Percentiles rank a stretch among this genome's conserved stretches.
Conservation (phyloP, 2,329 filamentous ascomycete genomes). For the Aspergillus eucalypticola region DNA sequence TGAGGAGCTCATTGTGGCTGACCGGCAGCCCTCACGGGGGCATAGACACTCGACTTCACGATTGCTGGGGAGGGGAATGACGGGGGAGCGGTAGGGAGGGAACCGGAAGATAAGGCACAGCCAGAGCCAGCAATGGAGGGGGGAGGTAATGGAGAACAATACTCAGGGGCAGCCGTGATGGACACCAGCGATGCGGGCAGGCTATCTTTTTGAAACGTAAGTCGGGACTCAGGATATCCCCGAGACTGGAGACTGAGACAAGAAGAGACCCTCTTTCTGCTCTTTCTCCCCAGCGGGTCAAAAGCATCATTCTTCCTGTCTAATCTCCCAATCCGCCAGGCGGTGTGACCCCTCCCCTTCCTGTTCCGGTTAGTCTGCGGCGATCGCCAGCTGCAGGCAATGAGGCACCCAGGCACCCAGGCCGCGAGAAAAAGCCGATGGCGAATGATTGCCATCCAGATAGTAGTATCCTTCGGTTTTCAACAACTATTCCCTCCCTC, state of each 20-base stretch:
- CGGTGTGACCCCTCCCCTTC: background rate
- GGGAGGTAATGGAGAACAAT: background rate
- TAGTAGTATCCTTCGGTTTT: too few relatives aligned
- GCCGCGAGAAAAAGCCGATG: background rate
- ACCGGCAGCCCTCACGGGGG: slow-evolving; percentile 34
- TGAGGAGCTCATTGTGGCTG: slow-evolving; percentile 74
- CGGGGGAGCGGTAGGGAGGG: slow-evolving; percentile 3
- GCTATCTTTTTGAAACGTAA: slow-evolving; percentile 28
- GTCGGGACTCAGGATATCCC: slow-evolving; percentile 6
- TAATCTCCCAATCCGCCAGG: background rate
- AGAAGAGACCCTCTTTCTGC: background rate
- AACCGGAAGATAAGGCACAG: background rate
- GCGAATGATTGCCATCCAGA: background rate
- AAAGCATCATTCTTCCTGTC: background rate
- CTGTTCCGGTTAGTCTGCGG: background rate
- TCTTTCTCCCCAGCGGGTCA: background rate
- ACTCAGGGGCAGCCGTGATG: slow-evolving; percentile 3
- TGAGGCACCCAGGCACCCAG: background rate
- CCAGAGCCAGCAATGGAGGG: background rate
- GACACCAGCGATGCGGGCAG: slow-evolving; percentile 1
- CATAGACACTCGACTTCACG: slow-evolving; percentile 15
- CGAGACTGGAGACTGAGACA: background rate
- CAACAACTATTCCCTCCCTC: too few relatives aligned
- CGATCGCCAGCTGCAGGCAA: background rate
- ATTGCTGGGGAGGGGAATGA: slow-evolving; percentile 11